Evolutionary conservation across 106 monocot species (phyloP).

Genomic region (Apostasia ramifera): DNA sequence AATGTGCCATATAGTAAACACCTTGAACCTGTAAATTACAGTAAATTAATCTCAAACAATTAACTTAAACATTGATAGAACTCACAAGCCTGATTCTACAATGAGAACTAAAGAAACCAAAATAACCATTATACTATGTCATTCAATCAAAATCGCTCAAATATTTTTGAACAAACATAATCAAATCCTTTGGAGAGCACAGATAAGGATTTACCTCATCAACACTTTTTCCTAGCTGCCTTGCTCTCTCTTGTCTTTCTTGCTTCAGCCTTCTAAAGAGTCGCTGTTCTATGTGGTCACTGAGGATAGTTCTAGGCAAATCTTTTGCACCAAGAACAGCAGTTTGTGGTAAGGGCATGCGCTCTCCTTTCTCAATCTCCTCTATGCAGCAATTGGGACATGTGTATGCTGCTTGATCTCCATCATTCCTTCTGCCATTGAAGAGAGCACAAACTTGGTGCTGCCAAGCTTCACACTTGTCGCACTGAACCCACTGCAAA

Average conservation of each 20-base stretch:
- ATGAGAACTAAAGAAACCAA: no score
- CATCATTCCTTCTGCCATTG: constrained; percentile 82
- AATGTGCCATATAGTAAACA: no score
- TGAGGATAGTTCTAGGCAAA: constrained; percentile 71
- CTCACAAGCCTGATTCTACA: no score
- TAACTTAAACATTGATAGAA: no score
- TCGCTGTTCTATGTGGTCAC: constrained; percentile 79
- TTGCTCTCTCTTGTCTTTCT: constrained; percentile 74
- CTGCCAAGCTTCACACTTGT: constrained; percentile 95
- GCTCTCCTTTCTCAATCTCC: constrained; percentile 71
- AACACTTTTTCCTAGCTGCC: constrained; percentile 46
- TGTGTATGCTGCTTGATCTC: constrained; percentile 84
- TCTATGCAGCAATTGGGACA: constrained; percentile 82
- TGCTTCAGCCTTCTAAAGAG: constrained; percentile 58
- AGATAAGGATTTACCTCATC: constrained; percentile 45
- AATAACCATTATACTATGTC: no score
- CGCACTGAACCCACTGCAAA: constrained; percentile 89
- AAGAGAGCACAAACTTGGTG: constrained; percentile 97
- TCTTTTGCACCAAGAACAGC: constrained; percentile 94
- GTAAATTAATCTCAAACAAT: no score
- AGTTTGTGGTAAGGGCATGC: constrained; percentile 73
- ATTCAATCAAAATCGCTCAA: no score
- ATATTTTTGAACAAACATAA: no score
- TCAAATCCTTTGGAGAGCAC: no score
- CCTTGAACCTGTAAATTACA: no score